Base-by-base conservation (phyloP, 2,329 filamentous ascomycete species). In the Pseudodiploospora longispora region DNA sequence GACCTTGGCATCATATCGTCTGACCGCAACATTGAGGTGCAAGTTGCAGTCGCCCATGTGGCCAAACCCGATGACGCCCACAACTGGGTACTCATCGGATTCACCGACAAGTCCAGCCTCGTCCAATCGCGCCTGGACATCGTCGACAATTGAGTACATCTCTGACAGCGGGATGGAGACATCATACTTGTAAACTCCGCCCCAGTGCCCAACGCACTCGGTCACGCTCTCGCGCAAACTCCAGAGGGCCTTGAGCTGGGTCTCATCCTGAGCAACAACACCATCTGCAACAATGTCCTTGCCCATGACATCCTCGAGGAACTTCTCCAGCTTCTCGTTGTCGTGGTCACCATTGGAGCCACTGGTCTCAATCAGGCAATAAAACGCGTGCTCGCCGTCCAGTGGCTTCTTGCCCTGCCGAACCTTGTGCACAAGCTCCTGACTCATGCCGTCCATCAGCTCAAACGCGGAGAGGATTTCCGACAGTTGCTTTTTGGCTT, bases 381-480 rank as follows among this genome's bases (percentile, higher is more conserved):
- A 98, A 69, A 98, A 98, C 0, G 89, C 88, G 59, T 95, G 76
- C 33, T 89, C 80, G 43, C 75, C 81, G 53, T 95, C 89, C 3
- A 98, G 73, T 1, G 93, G 93, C 46, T 81, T 75, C 59, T 85
- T 87, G 59, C 84, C 85, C 28, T 82, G 81, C 8, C 85, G 88
- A 32, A 89, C 85, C 43, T 75, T 69, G 44, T 80, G 74, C 34
- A 95, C 87, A 34, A 95, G 70, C 49, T 80, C 72, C 67, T 97
- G 93, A 50, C 82, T 91, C 50, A 80, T 74, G 12, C 78, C 80
- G 55, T 98, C 93, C 91, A 98, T 98, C 51, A 98, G 75, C 70
- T 98, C 93, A 61, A 98, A 98, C 0, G 93, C 93, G 3, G 91
- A 97, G 4, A 98, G 76, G 55, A 98, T 97, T 68, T 98, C 93